These are phyloP conservation scores for Sodiomyces alkalinus DNA, from an alignment of 2,329 filamentous ascomycete species.

Conservation along the genomic window DNA sequence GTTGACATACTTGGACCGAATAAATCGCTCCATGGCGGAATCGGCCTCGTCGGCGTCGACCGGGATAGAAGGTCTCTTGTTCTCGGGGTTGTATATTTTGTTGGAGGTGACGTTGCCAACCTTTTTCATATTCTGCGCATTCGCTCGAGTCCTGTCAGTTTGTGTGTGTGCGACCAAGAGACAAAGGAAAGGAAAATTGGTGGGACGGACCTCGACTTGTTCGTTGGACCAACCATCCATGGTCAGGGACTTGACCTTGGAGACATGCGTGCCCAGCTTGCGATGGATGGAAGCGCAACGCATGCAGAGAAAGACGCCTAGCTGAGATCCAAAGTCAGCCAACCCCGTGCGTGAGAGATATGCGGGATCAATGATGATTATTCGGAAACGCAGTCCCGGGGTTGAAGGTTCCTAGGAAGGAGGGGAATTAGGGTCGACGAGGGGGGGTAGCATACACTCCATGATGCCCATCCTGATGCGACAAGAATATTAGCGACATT, in stretches of 20 bases:
- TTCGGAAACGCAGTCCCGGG: no score
- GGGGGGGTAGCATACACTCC: constrained; percentile 54
- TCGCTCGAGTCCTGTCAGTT: neutral
- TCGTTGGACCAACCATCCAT: constrained; percentile 97
- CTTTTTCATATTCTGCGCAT: constrained; percentile 79
- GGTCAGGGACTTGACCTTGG: constrained; percentile 95
- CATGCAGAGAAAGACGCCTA: constrained; percentile 96
- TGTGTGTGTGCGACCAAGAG: no score
- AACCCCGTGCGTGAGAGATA: no score
- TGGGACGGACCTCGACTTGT: constrained; percentile 73
- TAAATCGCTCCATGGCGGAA: constrained; percentile 87
- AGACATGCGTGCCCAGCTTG: constrained; percentile 93
- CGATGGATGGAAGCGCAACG: constrained; percentile 90
- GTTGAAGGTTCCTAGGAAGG: no score
- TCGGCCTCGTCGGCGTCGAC: constrained; percentile 87
- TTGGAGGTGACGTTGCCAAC: constrained; percentile 80
- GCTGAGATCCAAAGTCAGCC: constrained; percentile 28
- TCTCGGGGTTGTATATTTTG: constrained; percentile 75
- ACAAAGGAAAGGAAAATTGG: no score
- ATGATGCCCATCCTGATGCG: constrained; percentile 75
- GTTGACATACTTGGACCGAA: constrained; percentile 69
- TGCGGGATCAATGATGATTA: no score
- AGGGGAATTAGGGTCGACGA: neutral
- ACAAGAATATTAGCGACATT: constrained; percentile 12
- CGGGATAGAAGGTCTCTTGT: constrained; percentile 68